Evolutionary conservation across 345 rosid species (phyloP).

Genomic region (Pseudoturritis turrita): DNA sequence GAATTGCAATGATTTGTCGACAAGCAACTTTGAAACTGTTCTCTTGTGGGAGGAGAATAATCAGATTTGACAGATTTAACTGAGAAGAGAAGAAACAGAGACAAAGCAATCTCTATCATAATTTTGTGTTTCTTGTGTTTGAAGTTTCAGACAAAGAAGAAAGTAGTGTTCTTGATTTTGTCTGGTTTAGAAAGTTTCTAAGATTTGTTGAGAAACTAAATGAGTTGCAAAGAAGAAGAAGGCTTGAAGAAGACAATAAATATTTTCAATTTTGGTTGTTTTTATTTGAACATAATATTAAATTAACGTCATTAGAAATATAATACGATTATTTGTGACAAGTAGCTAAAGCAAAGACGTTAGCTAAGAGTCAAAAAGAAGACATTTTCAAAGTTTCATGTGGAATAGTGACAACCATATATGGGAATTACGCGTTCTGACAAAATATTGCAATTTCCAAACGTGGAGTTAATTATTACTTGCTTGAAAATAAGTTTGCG

Average conservation of each 20-base stretch:
- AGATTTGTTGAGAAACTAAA: constrained; percentile 12
- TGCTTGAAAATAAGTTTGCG: background rate
- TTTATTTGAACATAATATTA: constrained; percentile 5
- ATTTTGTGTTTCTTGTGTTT: constrained; percentile 6
- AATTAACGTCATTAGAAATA: constrained; percentile 1
- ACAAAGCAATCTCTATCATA: constrained; percentile 11
- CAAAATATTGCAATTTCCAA: background rate
- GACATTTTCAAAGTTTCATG: constrained; percentile 7
- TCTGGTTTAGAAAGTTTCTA: constrained; percentile 4
- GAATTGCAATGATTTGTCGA: background rate
- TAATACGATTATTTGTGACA: background rate
- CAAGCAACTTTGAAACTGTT: constrained; percentile 23
- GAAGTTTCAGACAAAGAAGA: constrained; percentile 15
- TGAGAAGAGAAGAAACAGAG: constrained; percentile 7
- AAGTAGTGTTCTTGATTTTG: background rate
- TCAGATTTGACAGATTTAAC: background rate
- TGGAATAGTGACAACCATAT: background rate
- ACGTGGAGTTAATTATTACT: background rate
- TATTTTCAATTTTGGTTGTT: background rate
- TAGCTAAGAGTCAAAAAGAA: background rate
- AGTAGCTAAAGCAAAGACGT: constrained; percentile 21
- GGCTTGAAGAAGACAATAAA: background rate
- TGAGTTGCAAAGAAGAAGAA: constrained; percentile 25
- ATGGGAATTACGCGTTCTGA: constrained; percentile 8
- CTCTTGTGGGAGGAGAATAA: constrained; percentile 9